Evolutionary conservation across 352 stramenopile species (phyloP).

Genomic region (Pythium aphanidermatum): DNA sequence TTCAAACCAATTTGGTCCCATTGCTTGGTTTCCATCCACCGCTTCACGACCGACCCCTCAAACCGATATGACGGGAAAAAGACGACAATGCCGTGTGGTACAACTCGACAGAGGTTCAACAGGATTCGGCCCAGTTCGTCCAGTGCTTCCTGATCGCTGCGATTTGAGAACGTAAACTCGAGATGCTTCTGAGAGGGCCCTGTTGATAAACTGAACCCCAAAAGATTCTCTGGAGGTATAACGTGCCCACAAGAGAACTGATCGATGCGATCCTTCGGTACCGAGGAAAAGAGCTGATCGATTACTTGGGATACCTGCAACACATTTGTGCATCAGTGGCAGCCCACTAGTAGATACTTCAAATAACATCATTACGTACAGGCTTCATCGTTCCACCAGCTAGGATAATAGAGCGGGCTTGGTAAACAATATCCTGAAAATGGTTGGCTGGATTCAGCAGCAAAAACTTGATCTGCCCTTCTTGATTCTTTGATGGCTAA

Average conservation of each 20-base stretch:
- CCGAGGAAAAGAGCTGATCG: slow-evolving; percentile 88
- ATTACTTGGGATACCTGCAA: slow-evolving; percentile 89
- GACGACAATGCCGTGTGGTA: slow-evolving; percentile 94
- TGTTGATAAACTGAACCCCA: slow-evolving; percentile 59
- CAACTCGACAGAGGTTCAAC: slow-evolving; percentile 85
- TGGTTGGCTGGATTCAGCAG: slow-evolving; percentile 93
- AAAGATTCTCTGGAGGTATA: slow-evolving; percentile 91
- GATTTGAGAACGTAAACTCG: slow-evolving; percentile 91
- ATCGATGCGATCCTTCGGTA: slow-evolving; percentile 75
- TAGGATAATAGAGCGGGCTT: slow-evolving; percentile 94
- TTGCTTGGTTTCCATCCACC: slow-evolving; percentile 82
- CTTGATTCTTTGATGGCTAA: slow-evolving; percentile 37
- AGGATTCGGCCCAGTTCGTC: slow-evolving; percentile 94
- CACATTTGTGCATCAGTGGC: too few species aligned
- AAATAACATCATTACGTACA: slow-evolving; percentile 25
- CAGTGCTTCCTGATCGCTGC: slow-evolving; percentile 66
- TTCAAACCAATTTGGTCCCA: slow-evolving; percentile 82
- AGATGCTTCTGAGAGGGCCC: slow-evolving; percentile 88
- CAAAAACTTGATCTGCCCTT: slow-evolving; percentile 90
- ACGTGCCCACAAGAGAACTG: slow-evolving; percentile 99
- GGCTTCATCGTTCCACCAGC: slow-evolving; percentile 98
- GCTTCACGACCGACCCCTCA: slow-evolving; percentile 82
- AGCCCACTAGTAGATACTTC: too few species aligned
- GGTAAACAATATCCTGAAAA: slow-evolving; percentile 93
- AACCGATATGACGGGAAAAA: slow-evolving; percentile 98